Evolutionary conservation across 2,329 filamentous ascomycete species (phyloP), one percentile per base, ranked within the genome.

Genomic region (Kalmusia sp.): DNA sequence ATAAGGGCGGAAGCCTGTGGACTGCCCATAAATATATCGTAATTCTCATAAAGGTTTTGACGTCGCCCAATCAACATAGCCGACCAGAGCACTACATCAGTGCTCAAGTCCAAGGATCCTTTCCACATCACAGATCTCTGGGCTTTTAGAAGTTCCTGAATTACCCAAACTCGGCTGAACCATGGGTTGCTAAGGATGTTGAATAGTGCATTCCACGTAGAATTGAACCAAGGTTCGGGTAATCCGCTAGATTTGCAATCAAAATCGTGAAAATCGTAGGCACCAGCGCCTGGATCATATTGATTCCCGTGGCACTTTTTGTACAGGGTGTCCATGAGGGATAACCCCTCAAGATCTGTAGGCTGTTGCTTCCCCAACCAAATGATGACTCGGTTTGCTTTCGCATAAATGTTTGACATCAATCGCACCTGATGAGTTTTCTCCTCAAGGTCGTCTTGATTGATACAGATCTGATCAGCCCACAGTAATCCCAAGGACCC

Each of bases 321-420:
- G 27, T 40, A 47, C 15, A 47, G n/a, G 3, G 17, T 21, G 3
- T 47, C 19, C 12, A 37, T 27, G 19, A 52, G 27, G 17, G 6
- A 9, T 4, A 47, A 15, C 9, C 33, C 50, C 2, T 52, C 41
- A 11, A n/a, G 2, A 15, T 52, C 50, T 3, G 34, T 12, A 22
- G 34, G 43, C 19, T 49, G 39, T 39, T 34, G 33, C 5, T 39
- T 33, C 7, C 58, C 58, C 17, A 59, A 28, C 54, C 57, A 59
- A 6, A 59, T 31, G 21, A 58, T 38, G 31, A 57, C 55, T 46
- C 40, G 28, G 14, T 34, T 41, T 14, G 58, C 52, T n/a, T 15
- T 47, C 6, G 47, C 34, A 34, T 56, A 61, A 17, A 61, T 57
- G 15, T 44, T 33, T 31, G 39, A 19, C 58, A 61, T 61, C 24